Base-by-base conservation (phyloP, 306 rosid species). In the Delonix regia region DNA sequence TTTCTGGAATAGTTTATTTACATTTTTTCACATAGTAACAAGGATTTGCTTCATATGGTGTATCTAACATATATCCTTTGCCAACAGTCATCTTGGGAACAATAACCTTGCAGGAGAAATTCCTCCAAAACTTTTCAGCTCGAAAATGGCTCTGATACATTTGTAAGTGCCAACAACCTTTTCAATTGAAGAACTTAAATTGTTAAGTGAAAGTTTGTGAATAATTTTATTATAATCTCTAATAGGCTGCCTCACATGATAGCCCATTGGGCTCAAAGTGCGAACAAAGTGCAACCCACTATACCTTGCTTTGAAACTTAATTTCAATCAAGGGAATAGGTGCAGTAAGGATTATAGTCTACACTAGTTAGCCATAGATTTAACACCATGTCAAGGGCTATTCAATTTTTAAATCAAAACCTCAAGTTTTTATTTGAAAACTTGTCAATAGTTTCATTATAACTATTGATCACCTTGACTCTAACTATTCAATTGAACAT, bases 11-110 rank as follows among this genome's bases (percentile, higher is more conserved):
- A 60, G 14, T 34, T 57, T n/a, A 48, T 30, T 65, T 59, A 2
- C 27, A 15, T 48, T 28, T 48, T 61, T 18, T 74, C 45, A 9
- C 60, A 53, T 11, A n/a, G n/a, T n/a, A 55, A 80, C 36, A 19
- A 18, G 16, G 22, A 5, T 66, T 67, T 73, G 18, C 49, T 42
- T 71, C 69, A 3, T 7, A 16, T 47, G 10, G 1, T 48, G n/a
- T 34, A 52, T 63, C 56, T 78, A 53, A 71, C 53, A 33, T n/a
- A 63, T 64, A 49, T 38, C 34, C 77, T 22, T 55, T 52, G 21
- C 73, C 24, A 69, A 34, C 87, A 89, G 91, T 82, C 94, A 89
- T 82, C 69, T 89, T 73, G 88, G 88, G 78, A 85, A 80, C 68
- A 89, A 89, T 53, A 67, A 38, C 22, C 79, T 89, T 59, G 55